A percentile compares a stretch with the other conserved stretches of the same genome.
phyloP scores from a whole-genome alignment of 192 early-diverging fungal species.

The Linnemannia schmuckeri region DNA sequence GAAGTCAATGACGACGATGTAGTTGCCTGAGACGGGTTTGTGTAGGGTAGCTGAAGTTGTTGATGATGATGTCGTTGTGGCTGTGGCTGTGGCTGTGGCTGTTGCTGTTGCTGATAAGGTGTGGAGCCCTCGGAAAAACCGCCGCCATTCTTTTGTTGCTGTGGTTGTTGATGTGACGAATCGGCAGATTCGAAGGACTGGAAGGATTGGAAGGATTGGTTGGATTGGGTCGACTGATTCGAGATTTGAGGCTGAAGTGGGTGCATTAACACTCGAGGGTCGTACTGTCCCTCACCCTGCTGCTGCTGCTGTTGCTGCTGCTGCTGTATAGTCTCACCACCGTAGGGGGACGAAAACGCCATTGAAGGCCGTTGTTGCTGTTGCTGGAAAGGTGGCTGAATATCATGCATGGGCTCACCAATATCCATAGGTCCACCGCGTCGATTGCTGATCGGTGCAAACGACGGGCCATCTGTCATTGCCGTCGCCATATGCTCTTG shows the following conservation, averaged over 20 bases:
- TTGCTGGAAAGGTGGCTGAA: neutral
- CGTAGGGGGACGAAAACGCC: neutral
- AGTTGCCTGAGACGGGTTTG: neutral
- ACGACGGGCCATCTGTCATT: neutral
- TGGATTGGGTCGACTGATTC: neutral
- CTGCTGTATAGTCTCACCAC: neutral
- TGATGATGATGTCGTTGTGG: neutral
- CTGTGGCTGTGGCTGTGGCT: neutral
- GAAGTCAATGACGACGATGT: constrained; percentile 5
- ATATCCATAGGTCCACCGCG: constrained; percentile 6
- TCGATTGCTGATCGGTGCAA: neutral
- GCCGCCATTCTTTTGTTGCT: neutral
- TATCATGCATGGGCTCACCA: constrained; percentile 4
- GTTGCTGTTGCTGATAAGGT: neutral
- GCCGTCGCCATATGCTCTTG: neutral
- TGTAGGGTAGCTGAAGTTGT: neutral
- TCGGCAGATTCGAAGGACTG: neutral
- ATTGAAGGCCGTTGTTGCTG: neutral
- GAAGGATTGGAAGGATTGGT: neutral
- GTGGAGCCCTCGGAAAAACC: neutral
- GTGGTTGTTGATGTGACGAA: neutral
- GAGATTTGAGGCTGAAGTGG: constrained; percentile 12
- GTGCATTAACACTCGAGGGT: constrained; percentile 14
- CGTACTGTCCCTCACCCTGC: neutral
- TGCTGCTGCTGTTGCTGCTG: constrained; percentile 3